A percentile compares a stretch with the other conserved stretches of the same genome.
These are phyloP conservation scores for Raffaelea deltoideospora DNA, from an alignment of 2,329 filamentous ascomycete species.

Conservation along the genomic window DNA sequence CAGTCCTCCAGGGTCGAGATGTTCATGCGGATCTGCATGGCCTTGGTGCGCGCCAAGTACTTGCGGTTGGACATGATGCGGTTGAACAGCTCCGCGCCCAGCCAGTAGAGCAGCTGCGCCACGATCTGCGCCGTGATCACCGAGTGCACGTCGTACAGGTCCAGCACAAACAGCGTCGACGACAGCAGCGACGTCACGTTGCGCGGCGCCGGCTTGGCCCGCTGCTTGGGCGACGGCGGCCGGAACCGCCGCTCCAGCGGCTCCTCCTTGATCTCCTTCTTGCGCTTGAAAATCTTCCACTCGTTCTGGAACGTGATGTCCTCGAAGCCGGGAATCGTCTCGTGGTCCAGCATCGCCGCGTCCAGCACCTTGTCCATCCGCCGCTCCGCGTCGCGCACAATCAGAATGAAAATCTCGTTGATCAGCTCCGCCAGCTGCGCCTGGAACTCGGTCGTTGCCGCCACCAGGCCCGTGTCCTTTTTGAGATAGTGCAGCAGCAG, in stretches of 20 bases:
- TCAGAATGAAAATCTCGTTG: conserved; percentile 96
- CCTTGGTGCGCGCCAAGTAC: conserved; percentile 89
- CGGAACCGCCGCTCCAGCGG: conserved; percentile 80
- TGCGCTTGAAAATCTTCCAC: conserved; percentile 93
- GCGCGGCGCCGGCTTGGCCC: conserved; percentile 80
- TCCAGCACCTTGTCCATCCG: conserved; percentile 94
- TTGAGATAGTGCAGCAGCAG: conserved; percentile 92
- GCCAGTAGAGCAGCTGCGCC: conserved; percentile 89
- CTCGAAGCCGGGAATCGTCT: conserved; percentile 94
- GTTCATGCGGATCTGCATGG: conserved; percentile 99
- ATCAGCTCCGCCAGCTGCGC: conserved; percentile 85
- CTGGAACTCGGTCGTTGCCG: conserved; percentile 78
- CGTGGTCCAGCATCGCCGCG: conserved; percentile 87
- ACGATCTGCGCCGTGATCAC: conserved; percentile 88
- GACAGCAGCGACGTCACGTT: conserved; percentile 93
- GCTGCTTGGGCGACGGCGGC: conserved; percentile 82
- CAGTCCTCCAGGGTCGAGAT: conserved; percentile 90
- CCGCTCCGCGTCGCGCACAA: conserved; percentile 88
- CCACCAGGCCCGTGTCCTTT: conserved; percentile 72
- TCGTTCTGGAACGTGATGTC: conserved; percentile 96
- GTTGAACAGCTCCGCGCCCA: conserved; percentile 92
- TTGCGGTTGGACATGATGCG: conserved; percentile 92
- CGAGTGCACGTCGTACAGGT: conserved; percentile 97
- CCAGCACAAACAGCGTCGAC: conserved; percentile 89
- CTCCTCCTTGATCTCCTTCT: conserved; percentile 79